A percentile compares a stretch with the other conserved stretches of the same genome.
phyloP scores from a whole-genome alignment of 176 grass and related monocot species.

The Hyparrhenia diplandra region DNA sequence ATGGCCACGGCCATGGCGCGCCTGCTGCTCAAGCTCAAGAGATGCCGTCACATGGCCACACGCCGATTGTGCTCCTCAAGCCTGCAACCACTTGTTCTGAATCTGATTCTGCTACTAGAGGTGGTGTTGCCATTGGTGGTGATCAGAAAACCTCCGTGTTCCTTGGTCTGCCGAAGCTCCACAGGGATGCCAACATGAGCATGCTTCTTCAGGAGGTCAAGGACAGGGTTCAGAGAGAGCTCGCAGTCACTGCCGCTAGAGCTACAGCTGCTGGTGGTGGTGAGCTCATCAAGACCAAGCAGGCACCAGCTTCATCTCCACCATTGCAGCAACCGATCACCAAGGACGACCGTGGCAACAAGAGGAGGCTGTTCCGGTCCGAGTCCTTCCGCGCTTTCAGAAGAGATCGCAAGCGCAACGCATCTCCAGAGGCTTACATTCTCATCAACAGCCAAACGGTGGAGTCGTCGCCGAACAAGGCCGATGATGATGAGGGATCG shows the following conservation, averaged over 20 bases:
- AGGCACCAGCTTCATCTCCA: background rate
- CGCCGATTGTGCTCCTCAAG: slow-evolving; percentile 70
- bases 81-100: slow-evolving; percentile 7
- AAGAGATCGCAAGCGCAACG: slow-evolving; percentile 17
- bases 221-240: slow-evolving; percentile 38
- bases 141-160: too few species aligned
- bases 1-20: too few species aligned
- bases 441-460: slow-evolving; percentile 37
- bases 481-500: too few species aligned
- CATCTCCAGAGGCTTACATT: slow-evolving; percentile 32
- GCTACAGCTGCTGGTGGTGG: background rate
- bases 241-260: background rate
- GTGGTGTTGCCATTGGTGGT: background rate
- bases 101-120: background rate
- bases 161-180: slow-evolving; percentile 26
- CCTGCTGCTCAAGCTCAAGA: background rate
- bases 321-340: slow-evolving; percentile 16
- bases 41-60: slow-evolving; percentile 1
- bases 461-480: background rate
- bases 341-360: background rate
- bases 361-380: background rate
- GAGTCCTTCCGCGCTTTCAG: slow-evolving; percentile 47
- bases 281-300: background rate
- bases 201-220: slow-evolving; percentile 72
- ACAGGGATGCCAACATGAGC: slow-evolving; percentile 46